Conservation (phyloP, 2,329 filamentous ascomycete genomes). For the Emmonsiellopsis sp. region DNA sequence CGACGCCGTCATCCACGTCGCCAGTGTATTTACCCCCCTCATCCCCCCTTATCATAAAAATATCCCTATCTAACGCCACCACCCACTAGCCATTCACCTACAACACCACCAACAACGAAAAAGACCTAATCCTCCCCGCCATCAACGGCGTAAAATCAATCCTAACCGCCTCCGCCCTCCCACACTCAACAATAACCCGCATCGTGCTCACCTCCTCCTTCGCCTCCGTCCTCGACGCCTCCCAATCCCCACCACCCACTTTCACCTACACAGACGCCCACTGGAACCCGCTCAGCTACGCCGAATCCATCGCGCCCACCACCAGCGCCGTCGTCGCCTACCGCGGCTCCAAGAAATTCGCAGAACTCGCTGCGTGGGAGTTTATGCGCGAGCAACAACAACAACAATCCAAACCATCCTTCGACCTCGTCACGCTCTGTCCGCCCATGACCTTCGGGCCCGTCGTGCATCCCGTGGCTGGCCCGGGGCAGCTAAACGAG, state of each 20-base stretch:
- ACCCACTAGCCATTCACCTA: slow-evolving; percentile 35
- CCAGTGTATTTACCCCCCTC: slow-evolving; percentile 28
- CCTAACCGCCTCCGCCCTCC: slow-evolving; percentile 22
- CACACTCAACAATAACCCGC: slow-evolving; percentile 13
- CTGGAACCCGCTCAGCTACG: slow-evolving; percentile 26
- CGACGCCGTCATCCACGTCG: slow-evolving; percentile 37
- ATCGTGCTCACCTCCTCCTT: slow-evolving; percentile 23
- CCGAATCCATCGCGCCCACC: slow-evolving; percentile 13
- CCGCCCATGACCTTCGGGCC: slow-evolving; percentile 40
- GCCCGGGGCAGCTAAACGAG: slow-evolving; percentile 31
- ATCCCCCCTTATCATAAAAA: background rate
- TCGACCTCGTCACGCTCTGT: slow-evolving; percentile 38
- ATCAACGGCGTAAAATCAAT: slow-evolving; percentile 38
- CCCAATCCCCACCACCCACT: background rate
- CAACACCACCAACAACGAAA: slow-evolving; percentile 35
- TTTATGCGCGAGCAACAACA: slow-evolving; percentile 19
- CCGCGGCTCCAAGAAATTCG: slow-evolving; percentile 23
- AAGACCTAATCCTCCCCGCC: slow-evolving; percentile 37
- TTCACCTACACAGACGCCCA: slow-evolving; percentile 19
- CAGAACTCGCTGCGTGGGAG: slow-evolving; percentile 19
- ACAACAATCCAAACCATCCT: slow-evolving; percentile 22
- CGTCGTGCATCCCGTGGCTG: slow-evolving; percentile 23
- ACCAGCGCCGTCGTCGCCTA: slow-evolving; percentile 19
- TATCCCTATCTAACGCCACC: background rate
- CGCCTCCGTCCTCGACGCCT: slow-evolving; percentile 17